Percentiles rank a stretch among this genome's conserved stretches.
These are phyloP conservation scores for Hippophae tibetana DNA, from an alignment of 306 rosid species.

Conservation along the genomic window DNA sequence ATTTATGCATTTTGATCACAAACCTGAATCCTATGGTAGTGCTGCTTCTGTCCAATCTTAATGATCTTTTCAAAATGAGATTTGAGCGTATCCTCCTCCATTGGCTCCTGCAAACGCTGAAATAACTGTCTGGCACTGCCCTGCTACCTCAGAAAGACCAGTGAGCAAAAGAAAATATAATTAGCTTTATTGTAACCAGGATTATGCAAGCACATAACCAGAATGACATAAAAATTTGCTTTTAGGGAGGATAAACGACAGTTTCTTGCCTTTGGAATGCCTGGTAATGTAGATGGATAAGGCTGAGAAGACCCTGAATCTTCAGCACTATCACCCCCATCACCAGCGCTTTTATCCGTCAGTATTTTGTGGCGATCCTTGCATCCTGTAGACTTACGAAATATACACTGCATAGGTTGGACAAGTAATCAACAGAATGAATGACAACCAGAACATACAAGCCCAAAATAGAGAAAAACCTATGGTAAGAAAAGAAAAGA, in stretches of 20 bases:
- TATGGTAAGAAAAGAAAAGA: too few species aligned
- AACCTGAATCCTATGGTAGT: slow-evolving; percentile 75
- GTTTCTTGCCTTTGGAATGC: slow-evolving; percentile 89
- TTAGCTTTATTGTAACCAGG: slow-evolving; percentile 7
- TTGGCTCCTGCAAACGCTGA: slow-evolving; percentile 90
- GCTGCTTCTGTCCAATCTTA: slow-evolving; percentile 81
- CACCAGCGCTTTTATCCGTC: slow-evolving; percentile 84
- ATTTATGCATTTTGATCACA: slow-evolving; percentile 16
- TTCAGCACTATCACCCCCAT: slow-evolving; percentile 98
- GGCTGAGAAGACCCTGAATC: slow-evolving; percentile 99
- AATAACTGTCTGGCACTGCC: slow-evolving; percentile 98
- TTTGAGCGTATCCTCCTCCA: slow-evolving; percentile 92
- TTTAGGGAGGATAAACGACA: slow-evolving; percentile 3
- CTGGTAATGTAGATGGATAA: slow-evolving; percentile 92
- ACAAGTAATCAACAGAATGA: slow-evolving; percentile 11
- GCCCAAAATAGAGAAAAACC: slow-evolving; percentile 1
- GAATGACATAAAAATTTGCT: not conserved
- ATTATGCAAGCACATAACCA: slow-evolving; percentile 4
- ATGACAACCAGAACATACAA: slow-evolving; percentile 6
- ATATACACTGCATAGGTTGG: slow-evolving; percentile 56
- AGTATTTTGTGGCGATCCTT: slow-evolving; percentile 89
- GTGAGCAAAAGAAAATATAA: slow-evolving; percentile 18
- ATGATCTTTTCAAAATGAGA: slow-evolving; percentile 90
- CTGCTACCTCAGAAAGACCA: slow-evolving; percentile 39
- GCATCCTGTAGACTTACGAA: slow-evolving; percentile 91